Conservation (phyloP, 2,329 filamentous ascomycete genomes). For the Curvularia sp. region DNA sequence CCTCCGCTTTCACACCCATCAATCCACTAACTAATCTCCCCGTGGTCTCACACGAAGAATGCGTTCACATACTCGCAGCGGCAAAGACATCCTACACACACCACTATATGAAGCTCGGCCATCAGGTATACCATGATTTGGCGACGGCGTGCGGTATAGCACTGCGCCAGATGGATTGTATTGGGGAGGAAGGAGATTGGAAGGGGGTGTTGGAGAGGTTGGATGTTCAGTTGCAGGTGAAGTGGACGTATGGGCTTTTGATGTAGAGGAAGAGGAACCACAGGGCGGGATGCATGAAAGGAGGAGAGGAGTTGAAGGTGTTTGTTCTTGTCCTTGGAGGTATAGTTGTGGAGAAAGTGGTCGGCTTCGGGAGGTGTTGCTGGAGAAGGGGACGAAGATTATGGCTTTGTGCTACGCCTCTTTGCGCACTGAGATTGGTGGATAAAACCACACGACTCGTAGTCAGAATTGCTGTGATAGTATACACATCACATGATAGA, state of each 20-base stretch:
- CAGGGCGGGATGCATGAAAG: no score
- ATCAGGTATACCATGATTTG: neutral
- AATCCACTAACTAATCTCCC: neutral
- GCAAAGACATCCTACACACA: neutral
- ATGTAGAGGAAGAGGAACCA: neutral
- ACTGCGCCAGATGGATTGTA: neutral
- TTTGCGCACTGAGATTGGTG: no score
- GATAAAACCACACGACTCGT: no score
- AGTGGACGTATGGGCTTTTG: neutral
- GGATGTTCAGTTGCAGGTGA: neutral
- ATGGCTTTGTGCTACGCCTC: no score
- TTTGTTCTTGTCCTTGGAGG: no score
- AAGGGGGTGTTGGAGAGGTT: neutral
- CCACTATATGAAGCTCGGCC: neutral
- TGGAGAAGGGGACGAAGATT: no score
- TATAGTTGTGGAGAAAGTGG: no score
- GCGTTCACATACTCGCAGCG: neutral
- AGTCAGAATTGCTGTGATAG: no score
- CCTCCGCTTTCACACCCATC: neutral
- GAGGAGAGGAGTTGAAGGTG: no score
- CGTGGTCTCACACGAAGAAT: neutral
- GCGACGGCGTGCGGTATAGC: neutral
- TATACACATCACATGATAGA: no score
- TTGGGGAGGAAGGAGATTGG: neutral
- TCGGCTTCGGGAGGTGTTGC: no score